A percentile compares a stretch with the other conserved stretches of the same genome.
These are phyloP conservation scores for Barnettozyma populi DNA, from an alignment of 805 yeast species.

Conservation along the genomic window DNA sequence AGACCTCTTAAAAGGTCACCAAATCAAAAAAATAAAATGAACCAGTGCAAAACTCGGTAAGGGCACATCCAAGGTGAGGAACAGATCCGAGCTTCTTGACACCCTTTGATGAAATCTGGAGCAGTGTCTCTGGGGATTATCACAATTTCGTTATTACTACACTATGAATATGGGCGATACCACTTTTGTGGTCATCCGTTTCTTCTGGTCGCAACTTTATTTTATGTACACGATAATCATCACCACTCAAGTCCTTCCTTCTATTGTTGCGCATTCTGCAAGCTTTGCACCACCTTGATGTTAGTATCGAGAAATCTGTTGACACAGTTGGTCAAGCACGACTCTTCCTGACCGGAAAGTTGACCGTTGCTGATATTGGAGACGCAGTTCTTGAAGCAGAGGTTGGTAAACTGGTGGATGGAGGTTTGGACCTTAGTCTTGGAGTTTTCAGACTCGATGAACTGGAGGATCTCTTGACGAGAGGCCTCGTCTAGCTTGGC, in stretches of 20 bases:
- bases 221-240: not conserved
- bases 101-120: too few species aligned
- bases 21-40: too few species aligned
- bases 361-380: constrained; percentile 39
- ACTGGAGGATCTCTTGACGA: constrained; percentile 66
- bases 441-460: constrained; percentile 77
- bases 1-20: not conserved
- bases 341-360: constrained; percentile 55
- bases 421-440: constrained; percentile 84
- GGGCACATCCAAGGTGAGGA: not conserved
- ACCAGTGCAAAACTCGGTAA: not conserved
- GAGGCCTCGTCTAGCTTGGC: constrained; percentile 58
- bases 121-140: too few species aligned
- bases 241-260: not conserved
- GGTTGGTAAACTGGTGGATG: constrained; percentile 82
- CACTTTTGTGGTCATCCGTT: not conserved
- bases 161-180: too few species aligned
- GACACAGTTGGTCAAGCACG: constrained; percentile 75
- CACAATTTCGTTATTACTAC: too few species aligned
- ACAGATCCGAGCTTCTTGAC: not conserved
- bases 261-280: constrained; percentile 19
- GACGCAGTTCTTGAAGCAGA: constrained; percentile 87
- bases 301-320: constrained; percentile 85
- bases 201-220: not conserved
- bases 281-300: constrained; percentile 64